phyloP scores from a whole-genome alignment of 2,329 filamentous ascomycete genomes.

The Aspergillus awamori region DNA sequence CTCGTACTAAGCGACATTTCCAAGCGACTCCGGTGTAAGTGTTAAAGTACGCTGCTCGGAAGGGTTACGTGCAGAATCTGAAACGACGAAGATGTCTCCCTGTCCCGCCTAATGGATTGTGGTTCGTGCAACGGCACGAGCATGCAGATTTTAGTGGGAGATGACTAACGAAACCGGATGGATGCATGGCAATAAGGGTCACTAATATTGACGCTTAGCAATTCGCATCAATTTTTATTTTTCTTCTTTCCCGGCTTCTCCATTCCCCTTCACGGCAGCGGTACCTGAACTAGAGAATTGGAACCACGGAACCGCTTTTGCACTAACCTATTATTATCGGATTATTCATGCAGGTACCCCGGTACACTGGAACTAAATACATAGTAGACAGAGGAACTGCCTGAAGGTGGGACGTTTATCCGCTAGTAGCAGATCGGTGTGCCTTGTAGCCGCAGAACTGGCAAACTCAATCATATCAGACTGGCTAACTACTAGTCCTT shows the following conservation, averaged over 20 bases:
- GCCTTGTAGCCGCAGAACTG: conserved; percentile 1
- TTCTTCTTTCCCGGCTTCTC: background rate
- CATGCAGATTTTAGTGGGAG: background rate
- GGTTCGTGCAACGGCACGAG: conserved; percentile 1
- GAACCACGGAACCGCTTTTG: background rate
- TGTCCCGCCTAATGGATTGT: background rate
- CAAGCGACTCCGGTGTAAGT: background rate
- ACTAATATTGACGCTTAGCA: background rate
- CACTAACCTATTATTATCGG: conserved; percentile 7
- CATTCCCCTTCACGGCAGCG: background rate
- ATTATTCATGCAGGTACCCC: conserved; percentile 3
- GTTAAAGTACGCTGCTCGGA: conserved; percentile 3
- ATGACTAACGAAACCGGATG: background rate
- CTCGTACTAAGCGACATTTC: background rate
- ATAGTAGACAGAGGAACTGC: background rate
- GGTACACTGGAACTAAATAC: background rate
- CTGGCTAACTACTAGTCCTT: background rate
- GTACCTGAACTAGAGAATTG: background rate
- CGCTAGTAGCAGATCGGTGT: conserved; percentile 5
- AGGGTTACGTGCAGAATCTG: conserved; percentile 20
- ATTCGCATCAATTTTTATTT: background rate
- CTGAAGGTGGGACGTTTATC: background rate
- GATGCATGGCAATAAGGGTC: background rate
- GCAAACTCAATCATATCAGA: conserved; percentile 10
- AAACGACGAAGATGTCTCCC: conserved; percentile 15